Evolutionary conservation across 345 rosid species (phyloP), one percentile per base, ranked within the genome.

Genomic region (Bruguiera sexangula): DNA sequence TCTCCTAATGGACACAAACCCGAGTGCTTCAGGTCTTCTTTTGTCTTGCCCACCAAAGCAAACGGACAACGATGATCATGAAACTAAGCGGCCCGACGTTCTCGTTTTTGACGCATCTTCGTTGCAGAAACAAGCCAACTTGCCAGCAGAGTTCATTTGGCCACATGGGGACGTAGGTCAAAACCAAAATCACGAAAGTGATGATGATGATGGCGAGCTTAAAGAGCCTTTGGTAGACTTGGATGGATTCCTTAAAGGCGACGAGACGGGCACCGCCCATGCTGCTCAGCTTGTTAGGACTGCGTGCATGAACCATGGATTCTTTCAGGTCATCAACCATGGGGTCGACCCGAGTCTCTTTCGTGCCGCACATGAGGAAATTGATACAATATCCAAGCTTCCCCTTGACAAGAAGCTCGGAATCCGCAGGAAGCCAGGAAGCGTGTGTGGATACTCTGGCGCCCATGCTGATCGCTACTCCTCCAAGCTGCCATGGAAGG

Each of bases 401-500:
- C 84, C 93, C 1, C 54, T 75, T 1, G 73, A 71, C 22, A 73
- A 69, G 72, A 88, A 88, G 72, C 83, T 71, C 31, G 63, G 80
- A 26, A 34, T 76, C 54, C 76, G 63, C 8, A 73, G 78, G 71
- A 81, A 67, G 67, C 79, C 84, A 0, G 84, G 83, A 2, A 61
- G 59, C 0, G 73, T 77, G n/a, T 34, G 24, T 2, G 90, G 93
- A 3, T 88, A 81, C 58, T 70, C 90, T 2, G 85, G 80, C 5
- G 89, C 90, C 9, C 89, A 85, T 62, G 84, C 86, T 0, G 82
- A 83, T 63, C 60, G 88, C 59, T 82, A 56, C 31, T 73, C 87
- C 6, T 73, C 90, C 22, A 85, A 84, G 76, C 58, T 88, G 74
- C 88, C 90, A 1, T 88, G 93, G 93, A 88, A 88, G 71, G 93